Conservation (phyloP, 108 stramenopile genomes). For the Conticribra weissflogii region DNA sequence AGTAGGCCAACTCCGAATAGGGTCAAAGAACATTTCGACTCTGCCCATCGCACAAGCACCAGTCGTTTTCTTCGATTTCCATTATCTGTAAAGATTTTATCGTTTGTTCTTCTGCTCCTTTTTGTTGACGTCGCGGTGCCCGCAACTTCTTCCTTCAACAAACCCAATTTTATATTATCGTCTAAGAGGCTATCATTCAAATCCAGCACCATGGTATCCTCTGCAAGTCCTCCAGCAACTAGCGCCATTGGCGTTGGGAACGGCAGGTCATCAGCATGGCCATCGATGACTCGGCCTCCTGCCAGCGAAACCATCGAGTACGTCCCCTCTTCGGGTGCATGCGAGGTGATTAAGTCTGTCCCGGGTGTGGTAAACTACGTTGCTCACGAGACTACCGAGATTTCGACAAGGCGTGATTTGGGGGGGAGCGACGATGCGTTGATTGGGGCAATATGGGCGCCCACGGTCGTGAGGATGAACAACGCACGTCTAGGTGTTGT, state of each 20-base stretch:
- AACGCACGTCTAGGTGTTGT: slow-evolving; percentile 30
- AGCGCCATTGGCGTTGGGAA: background rate
- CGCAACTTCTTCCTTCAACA: too few relatives aligned
- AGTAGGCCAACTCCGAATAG: too few relatives aligned
- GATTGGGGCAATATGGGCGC: slow-evolving; percentile 52
- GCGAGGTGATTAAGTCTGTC: too few relatives aligned
- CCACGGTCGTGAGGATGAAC: slow-evolving; percentile 30
- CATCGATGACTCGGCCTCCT: slow-evolving; percentile 18
- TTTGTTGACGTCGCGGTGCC: too few relatives aligned
- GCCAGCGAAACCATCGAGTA: slow-evolving; percentile 1
- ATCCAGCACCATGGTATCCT: background rate
- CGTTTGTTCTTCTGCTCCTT: too few relatives aligned
- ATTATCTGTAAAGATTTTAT: too few relatives aligned
- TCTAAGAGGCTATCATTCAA: too few relatives aligned
- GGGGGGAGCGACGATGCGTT: slow-evolving; percentile 46
- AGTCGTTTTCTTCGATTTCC: background rate
- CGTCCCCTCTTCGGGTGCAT: too few relatives aligned
- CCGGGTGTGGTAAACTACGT: slow-evolving; percentile 60
- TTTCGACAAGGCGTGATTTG: slow-evolving; percentile 44
- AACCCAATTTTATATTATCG: too few relatives aligned
- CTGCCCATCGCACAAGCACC: too few relatives aligned
- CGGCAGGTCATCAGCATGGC: slow-evolving; percentile 18
- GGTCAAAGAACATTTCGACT: too few relatives aligned
- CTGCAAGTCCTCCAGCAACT: background rate
- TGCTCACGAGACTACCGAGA: slow-evolving; percentile 40